Evolutionary conservation across 805 yeast genomes (phyloP), one percentile per base, ranked within the genome.

Genomic region (Babjeviella inositovora): DNA sequence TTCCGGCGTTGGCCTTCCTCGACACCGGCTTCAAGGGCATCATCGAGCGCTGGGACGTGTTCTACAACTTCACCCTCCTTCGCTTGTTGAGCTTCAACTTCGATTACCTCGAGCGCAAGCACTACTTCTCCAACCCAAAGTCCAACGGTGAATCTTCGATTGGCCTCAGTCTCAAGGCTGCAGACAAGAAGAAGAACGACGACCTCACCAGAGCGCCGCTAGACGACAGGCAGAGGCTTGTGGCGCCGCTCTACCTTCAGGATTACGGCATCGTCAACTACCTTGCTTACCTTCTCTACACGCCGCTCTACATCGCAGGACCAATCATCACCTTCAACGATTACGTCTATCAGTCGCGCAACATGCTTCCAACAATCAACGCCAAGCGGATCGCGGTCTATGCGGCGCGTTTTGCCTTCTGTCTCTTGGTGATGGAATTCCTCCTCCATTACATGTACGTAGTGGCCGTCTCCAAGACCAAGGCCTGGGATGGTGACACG

Each of bases 291-390:
- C 43, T 80, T 16, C 50, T 75, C 5, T 90, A 90, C 38, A 67
- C 94, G 0, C 99, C 99, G 3, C 51, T 90, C 22, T 80, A 79
- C 47, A 72, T 90, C 35, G 96, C 94, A 3, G 99, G 99, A 2
- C 99, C 99, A 13, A 70, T 90, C 10, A 41, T 90, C 19, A 79
- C 97, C 0, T 90, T 79, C 55, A 90, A 90, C 49, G 98, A 90
- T 45, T 90, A 71, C 44, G 45, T 77, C 19, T 72, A 73, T 35
- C 98, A 90, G 50, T 55, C 73, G 4, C 49, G 53, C 17, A 56
- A 62, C 31, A 58, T 68, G 10, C 49, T 75, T 10, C 59, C 75
- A 1, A 64, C 92, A 0, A 72, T 77, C 17, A 59, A 63, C 24
- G 29, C 39, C 25, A 60, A 55, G 23, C 53, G 79, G 20, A 70